phyloP scores from a whole-genome alignment of 2,329 filamentous ascomycete species.

The Pseudocercospora eumusae region DNA sequence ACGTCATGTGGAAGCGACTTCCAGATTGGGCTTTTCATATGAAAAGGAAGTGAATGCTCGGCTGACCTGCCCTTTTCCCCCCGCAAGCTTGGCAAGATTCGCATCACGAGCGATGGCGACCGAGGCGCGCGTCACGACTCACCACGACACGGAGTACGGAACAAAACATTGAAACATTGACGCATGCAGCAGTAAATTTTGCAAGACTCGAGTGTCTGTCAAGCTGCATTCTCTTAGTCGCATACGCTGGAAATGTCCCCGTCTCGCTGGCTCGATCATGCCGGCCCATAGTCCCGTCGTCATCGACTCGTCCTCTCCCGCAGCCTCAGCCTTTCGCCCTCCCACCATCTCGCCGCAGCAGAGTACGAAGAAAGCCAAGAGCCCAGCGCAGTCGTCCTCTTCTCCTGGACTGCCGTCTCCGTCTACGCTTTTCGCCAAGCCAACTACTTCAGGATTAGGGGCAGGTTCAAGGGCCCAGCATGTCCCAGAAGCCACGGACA shows the following conservation, averaged over 20 bases:
- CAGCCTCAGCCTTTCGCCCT: conserved; percentile 20
- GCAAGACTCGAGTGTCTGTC: not conserved
- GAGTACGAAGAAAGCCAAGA: conserved; percentile 6
- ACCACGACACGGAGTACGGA: not conserved
- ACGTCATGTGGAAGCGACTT: not conserved
- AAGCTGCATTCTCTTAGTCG: conserved; percentile 6
- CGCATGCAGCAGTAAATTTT: not conserved
- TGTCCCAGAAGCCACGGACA: conserved; percentile 18
- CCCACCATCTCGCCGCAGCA: conserved; percentile 26
- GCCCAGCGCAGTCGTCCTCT: conserved; percentile 23
- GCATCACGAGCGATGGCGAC: conserved; percentile 7
- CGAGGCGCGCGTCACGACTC: not conserved
- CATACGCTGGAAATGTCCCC: conserved; percentile 18
- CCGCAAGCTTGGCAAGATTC: not conserved
- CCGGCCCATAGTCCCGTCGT: conserved; percentile 29
- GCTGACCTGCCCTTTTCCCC: not conserved
- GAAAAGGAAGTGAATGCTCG: conserved; percentile 4
- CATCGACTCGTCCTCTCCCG: conserved; percentile 31
- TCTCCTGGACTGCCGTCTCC: conserved; percentile 27
- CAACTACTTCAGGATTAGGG: conserved; percentile 1
- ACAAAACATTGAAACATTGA: not conserved
- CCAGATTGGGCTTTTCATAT: not conserved
- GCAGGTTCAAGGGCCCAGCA: conserved; percentile 22
- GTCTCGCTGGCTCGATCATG: conserved; percentile 21
- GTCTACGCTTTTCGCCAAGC: conserved; percentile 21